Evolutionary conservation across 106 monocot species (phyloP).

Genomic region (Apostasia ramifera): DNA sequence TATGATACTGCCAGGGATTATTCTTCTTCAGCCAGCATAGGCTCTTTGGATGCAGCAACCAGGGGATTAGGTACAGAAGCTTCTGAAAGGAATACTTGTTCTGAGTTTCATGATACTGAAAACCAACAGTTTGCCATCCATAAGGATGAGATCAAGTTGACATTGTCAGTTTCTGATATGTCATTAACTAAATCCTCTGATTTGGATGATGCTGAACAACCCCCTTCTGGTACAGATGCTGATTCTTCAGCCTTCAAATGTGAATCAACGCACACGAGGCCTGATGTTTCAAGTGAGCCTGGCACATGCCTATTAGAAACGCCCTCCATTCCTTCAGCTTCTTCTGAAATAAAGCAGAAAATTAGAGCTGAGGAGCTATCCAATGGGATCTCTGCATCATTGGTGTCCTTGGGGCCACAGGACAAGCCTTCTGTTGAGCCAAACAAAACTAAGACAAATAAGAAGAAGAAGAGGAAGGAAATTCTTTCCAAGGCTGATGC

Average conservation of each 20-base stretch:
- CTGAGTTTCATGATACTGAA: not conserved
- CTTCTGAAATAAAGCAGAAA: slow-evolving; percentile 10
- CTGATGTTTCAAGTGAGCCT: slow-evolving; percentile 7
- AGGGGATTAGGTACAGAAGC: not conserved
- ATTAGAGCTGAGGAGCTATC: slow-evolving; percentile 7
- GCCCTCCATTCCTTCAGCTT: not conserved
- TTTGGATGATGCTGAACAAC: slow-evolving; percentile 1
- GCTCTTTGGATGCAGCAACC: slow-evolving; percentile 1
- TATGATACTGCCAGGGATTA: slow-evolving; percentile 1
- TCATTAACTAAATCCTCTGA: not conserved
- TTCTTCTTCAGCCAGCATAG: slow-evolving; percentile 9
- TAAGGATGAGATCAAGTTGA: not conserved
- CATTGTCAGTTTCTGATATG: not conserved
- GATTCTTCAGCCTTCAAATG: not conserved
- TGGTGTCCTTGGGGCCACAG: slow-evolving; percentile 12
- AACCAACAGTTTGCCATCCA: not conserved
- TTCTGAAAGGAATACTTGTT: slow-evolving; percentile 2
- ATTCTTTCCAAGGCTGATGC: slow-evolving; percentile 66
- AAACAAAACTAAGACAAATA: slow-evolving; percentile 17
- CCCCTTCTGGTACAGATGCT: slow-evolving; percentile 1
- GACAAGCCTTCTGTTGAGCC: slow-evolving; percentile 23
- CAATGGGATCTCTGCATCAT: not conserved
- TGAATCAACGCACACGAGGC: slow-evolving; percentile 3
- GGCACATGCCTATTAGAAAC: not conserved
- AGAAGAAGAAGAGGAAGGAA: slow-evolving; percentile 47